Evolutionary conservation across 2,329 filamentous ascomycete genomes (phyloP), one percentile per base, ranked within the genome.

Genomic region (Pestalotiopsis sp.): DNA sequence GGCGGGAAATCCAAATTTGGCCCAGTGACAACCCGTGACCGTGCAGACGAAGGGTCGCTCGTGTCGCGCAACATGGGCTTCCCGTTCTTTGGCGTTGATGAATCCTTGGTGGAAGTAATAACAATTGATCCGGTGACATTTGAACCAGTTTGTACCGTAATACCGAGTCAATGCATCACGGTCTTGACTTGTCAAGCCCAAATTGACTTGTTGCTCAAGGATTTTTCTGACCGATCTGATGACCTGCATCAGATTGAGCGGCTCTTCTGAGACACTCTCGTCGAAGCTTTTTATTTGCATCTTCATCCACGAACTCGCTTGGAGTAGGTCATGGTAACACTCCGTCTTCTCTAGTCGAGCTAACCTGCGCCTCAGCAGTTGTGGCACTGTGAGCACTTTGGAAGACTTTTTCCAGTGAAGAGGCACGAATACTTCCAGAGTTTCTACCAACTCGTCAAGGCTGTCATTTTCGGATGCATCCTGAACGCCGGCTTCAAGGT

Each of bases 61-160:
- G 60, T 63, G 60, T 1, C 60, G 60, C 12, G 1, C 12, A 12
- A 63, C 3, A 4, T 63, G 60, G 2, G 3, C 38, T 41, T 36
- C 14, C 2, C 60, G 27, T 23, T 63, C 13, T 5, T 5, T 17
- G 1, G 20, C 25, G 13, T 4, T 20, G 5, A 4, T 13, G 12
- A 63, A 63, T 13, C 60, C 60, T 20, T 38, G 12, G n/a, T 63
- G 36, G 4, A 63, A 63, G 31, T 63, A 63, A 6, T 63, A 38
- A 4, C 60, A 63, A 20, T 63, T 38, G 36, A 63, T 17, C 1
- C 45, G 45, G 17, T 1, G 5, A 52, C 45, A 52, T 9, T 52
- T 52, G 45, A 52, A 52, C 45, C 45, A 52, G 5, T 17, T n/a
- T 1, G 4, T 1, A n/a, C 45, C 45, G 20, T 52, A 52, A 3